Percentiles rank a stretch among this genome's conserved stretches.
These are phyloP conservation scores for Russula virescens DNA, from an alignment of 768 basidiomycete species.

Conservation along the genomic window DNA sequence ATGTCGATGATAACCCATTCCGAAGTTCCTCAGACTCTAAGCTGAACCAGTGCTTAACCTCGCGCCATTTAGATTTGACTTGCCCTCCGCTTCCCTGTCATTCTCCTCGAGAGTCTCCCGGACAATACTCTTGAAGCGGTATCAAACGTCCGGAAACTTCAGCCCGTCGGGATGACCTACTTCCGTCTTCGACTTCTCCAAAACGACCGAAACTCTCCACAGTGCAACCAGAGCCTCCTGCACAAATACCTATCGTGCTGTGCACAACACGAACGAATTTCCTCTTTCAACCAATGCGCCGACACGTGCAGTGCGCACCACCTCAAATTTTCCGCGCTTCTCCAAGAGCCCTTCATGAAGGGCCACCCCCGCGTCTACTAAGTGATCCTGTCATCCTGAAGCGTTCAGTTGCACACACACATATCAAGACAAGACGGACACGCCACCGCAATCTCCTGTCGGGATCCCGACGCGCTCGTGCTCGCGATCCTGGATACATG, in stretches of 20 bases:
- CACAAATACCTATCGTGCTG: slow-evolving; percentile 40
- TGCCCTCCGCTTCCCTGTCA: background rate
- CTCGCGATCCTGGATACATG: slow-evolving; percentile 52
- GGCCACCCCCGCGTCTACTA: slow-evolving; percentile 67
- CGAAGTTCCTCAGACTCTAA: slow-evolving; percentile 4
- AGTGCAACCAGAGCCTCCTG: slow-evolving; percentile 19
- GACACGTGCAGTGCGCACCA: too few relatives aligned
- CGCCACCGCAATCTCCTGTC: background rate
- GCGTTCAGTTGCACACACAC: slow-evolving; percentile 30
- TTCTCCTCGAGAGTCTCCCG: background rate
- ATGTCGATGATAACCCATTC: too few relatives aligned
- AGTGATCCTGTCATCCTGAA: slow-evolving; percentile 70
- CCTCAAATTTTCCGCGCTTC: too few relatives aligned
- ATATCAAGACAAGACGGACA: slow-evolving; percentile 6
- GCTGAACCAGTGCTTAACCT: too few relatives aligned
- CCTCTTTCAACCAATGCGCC: too few relatives aligned
- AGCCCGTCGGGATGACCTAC: too few relatives aligned
- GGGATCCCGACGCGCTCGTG: slow-evolving; percentile 32
- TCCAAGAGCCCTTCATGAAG: too few relatives aligned
- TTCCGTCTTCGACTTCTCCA: too few relatives aligned
- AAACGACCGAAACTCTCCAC: background rate
- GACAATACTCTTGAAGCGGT: too few relatives aligned
- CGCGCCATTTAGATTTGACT: background rate
- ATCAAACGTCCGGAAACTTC: too few relatives aligned
- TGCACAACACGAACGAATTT: slow-evolving; percentile 28